Evolutionary conservation across 306 rosid species (phyloP), one percentile per base, ranked within the genome.

Genomic region (Cucurbita maxima): DNA sequence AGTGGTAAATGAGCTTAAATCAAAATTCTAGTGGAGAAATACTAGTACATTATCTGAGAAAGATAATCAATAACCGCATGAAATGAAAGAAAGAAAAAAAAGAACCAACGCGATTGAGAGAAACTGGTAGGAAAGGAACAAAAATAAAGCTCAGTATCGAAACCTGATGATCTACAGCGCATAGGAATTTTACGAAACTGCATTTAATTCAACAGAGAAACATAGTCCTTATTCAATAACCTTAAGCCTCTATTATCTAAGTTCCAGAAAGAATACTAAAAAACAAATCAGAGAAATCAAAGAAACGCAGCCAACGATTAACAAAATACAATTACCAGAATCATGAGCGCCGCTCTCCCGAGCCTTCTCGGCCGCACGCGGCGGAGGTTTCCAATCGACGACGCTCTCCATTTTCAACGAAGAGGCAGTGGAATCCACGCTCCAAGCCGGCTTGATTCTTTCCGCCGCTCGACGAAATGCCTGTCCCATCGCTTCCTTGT

Each of bases 381-480:
- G 78, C 15, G 96, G 87, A 16, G 84, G 87, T 14, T 75, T 83
- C 73, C 78, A 78, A 81, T 85, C 83, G 61, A 77, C 56, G 72
- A 77, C 60, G 81, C n/a, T 72, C 73, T 86, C 87, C 2, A 87
- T 75, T 13, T 82, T 87, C n/a, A 86, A 73, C 20, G 84, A 48
- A 43, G 83, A 71, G 45, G 92, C 52, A 62, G 88, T 48, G 59
- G 88, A 18, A 54, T 89, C 80, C 30, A 78, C 36, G 40, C 74
- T 79, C 38, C 92, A 81, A 62, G 95, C 55, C 18, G 88, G 50
- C 38, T 84, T 48, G 71, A 87, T 76, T 84, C 88, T 89, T 36
- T 92, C 96, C 73, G 96, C 83, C 20, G 96, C 99, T 82, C 96
- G 92, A 80, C 97, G 99, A 82, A 95, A 92, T 71, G 92, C 99